Percentiles rank a stretch among this genome's conserved stretches.
Conservation (phyloP, 1,284 basidiomycete species). For the Tylopilus sp. region DNA sequence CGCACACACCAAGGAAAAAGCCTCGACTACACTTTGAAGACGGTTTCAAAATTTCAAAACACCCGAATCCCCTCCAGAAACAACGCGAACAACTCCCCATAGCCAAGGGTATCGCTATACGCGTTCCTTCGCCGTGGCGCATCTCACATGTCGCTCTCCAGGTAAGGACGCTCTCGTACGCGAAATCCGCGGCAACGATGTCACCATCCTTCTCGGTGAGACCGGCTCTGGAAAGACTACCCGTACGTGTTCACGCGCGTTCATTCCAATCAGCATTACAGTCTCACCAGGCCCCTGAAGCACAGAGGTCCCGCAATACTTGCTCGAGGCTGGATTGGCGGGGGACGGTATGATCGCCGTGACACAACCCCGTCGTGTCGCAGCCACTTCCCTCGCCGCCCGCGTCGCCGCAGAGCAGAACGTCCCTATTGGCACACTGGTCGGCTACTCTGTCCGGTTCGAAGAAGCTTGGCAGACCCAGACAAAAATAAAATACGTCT, state of each 20-base stretch:
- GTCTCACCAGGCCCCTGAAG: conserved; percentile 28
- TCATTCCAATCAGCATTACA: conserved; percentile 1
- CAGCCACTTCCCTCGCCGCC: conserved; percentile 87
- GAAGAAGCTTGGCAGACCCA: conserved; percentile 72
- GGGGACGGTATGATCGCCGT: conserved; percentile 72
- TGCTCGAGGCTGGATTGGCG: conserved; percentile 69
- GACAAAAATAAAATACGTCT: conserved; percentile 92
- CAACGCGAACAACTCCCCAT: conserved; percentile 75
- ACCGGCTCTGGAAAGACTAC: conserved; percentile 99
- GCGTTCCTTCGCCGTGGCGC: background rate
- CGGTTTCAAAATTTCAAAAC: conserved; percentile 11
- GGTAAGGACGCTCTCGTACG: conserved; percentile 74
- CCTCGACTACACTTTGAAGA: conserved; percentile 24
- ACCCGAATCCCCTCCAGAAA: conserved; percentile 43
- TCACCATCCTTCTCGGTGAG: conserved; percentile 90
- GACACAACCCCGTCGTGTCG: conserved; percentile 93
- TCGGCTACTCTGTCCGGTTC: conserved; percentile 96
- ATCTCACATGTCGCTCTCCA: conserved; percentile 29
- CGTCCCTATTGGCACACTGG: conserved; percentile 61
- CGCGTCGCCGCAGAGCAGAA: conserved; percentile 88
- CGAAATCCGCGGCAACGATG: conserved; percentile 76
- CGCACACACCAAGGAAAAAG: conserved; percentile 26
- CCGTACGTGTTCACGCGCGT: conserved; percentile 48
- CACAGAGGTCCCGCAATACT: conserved; percentile 85
- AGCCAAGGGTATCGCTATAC: conserved; percentile 54